phyloP scores from a whole-genome alignment of 2,329 filamentous ascomycete species.

The Apiospora hydei region DNA sequence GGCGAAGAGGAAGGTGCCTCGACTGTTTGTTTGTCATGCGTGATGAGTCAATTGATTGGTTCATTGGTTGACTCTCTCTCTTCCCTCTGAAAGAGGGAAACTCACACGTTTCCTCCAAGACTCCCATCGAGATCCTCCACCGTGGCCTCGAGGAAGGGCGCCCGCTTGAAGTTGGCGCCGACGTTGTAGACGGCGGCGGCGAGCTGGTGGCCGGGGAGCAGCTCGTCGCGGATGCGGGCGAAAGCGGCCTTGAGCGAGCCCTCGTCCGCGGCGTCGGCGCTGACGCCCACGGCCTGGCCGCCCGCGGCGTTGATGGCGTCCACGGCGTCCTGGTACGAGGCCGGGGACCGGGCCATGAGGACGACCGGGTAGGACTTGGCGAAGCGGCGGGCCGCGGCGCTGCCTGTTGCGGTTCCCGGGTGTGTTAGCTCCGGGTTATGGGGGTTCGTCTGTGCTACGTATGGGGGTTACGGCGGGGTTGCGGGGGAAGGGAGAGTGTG shows the following conservation, averaged over 20 bases:
- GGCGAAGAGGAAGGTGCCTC: slow-evolving; percentile 74
- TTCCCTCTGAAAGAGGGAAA: slow-evolving; percentile 25
- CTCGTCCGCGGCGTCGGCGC: slow-evolving; percentile 66
- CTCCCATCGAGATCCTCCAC: slow-evolving; percentile 57
- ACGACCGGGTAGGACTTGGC: slow-evolving; percentile 74
- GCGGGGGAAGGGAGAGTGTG: not conserved
- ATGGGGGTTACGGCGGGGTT: not conserved
- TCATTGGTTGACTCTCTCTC: not conserved
- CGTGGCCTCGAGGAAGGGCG: slow-evolving; percentile 66
- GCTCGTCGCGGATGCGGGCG: slow-evolving; percentile 65
- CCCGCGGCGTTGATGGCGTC: slow-evolving; percentile 72
- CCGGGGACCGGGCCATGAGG: slow-evolving; percentile 72
- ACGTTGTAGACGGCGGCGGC: slow-evolving; percentile 78
- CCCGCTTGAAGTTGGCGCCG: slow-evolving; percentile 56
- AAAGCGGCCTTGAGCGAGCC: slow-evolving; percentile 59
- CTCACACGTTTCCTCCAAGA: slow-evolving; percentile 58
- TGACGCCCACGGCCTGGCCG: slow-evolving; percentile 74
- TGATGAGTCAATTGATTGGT: not conserved
- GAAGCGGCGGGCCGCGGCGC: slow-evolving; percentile 63
- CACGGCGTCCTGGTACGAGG: slow-evolving; percentile 71
- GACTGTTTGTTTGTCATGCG: slow-evolving; percentile 41
- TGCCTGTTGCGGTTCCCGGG: slow-evolving; percentile 42
- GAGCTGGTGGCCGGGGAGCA: slow-evolving; percentile 57
- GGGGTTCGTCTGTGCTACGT: not conserved
- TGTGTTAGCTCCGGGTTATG: not conserved